phyloP scores from a whole-genome alignment of 768 basidiomycete species.

The Phylloporus scabripes region DNA sequence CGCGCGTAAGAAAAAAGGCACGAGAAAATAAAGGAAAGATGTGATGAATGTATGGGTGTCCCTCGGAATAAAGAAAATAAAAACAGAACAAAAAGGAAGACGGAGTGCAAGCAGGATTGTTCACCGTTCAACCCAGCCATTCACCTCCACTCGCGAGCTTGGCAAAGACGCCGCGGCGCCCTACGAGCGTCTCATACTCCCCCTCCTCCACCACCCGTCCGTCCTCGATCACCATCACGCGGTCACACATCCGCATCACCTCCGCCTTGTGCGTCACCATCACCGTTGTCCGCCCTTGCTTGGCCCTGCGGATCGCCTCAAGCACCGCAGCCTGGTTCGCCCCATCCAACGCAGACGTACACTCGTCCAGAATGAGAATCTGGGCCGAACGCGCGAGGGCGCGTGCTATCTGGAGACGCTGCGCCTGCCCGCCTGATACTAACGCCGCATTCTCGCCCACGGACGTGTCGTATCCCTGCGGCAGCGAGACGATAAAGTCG shows the following conservation, averaged over 20 bases:
- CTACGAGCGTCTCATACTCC: slow-evolving; percentile 64
- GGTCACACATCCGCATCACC: slow-evolving; percentile 90
- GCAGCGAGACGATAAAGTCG: slow-evolving; percentile 76
- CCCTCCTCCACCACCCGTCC: slow-evolving; percentile 79
- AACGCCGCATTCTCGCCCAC: slow-evolving; percentile 90
- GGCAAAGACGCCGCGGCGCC: slow-evolving; percentile 65
- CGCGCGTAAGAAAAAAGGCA: background rate
- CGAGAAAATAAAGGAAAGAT: background rate
- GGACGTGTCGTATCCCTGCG: slow-evolving; percentile 79
- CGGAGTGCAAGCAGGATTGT: background rate
- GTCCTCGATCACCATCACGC: slow-evolving; percentile 75
- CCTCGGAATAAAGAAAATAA: background rate
- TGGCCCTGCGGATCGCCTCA: slow-evolving; percentile 62
- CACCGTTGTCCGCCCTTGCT: slow-evolving; percentile 72
- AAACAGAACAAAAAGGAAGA: background rate
- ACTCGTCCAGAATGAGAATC: slow-evolving; percentile 88
- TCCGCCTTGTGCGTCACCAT: slow-evolving; percentile 92
- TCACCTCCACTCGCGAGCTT: slow-evolving; percentile 76
- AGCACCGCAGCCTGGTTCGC: slow-evolving; percentile 81
- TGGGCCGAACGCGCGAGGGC: slow-evolving; percentile 72
- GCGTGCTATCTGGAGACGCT: slow-evolving; percentile 87
- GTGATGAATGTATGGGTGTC: background rate
- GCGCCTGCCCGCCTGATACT: slow-evolving; percentile 92
- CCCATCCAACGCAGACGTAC: slow-evolving; percentile 86
- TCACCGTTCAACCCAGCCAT: slow-evolving; percentile 35